These are phyloP conservation scores for Pyricularia pennisetigena DNA, from an alignment of 2,329 filamentous ascomycete genomes.

Conservation along the genomic window DNA sequence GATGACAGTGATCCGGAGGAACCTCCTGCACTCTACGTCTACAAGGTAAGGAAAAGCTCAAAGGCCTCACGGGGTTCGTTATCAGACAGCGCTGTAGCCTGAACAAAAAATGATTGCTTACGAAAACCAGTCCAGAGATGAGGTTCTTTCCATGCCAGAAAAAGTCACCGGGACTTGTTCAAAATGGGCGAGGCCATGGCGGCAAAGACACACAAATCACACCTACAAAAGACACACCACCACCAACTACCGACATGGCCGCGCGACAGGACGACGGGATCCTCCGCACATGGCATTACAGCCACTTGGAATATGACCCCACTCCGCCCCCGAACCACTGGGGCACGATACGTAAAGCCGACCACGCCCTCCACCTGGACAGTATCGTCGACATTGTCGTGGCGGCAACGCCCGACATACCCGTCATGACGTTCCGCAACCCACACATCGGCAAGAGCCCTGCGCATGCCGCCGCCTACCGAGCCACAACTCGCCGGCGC, in stretches of 20 bases:
- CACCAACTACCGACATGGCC: not conserved
- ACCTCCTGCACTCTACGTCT: not conserved
- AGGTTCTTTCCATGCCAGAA: not conserved
- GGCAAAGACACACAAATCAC: not conserved
- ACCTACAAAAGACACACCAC: not conserved
- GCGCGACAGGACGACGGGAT: not conserved
- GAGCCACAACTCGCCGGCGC: not conserved
- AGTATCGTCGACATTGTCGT: not conserved
- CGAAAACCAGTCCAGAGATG: not conserved
- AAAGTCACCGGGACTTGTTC: not conserved
- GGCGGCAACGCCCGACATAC: not conserved
- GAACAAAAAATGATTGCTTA: not conserved
- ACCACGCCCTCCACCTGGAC: not conserved
- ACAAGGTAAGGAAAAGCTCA: not conserved
- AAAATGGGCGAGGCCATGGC: not conserved
- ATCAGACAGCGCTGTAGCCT: not conserved
- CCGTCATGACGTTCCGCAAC: not conserved
- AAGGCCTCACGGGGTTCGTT: not conserved
- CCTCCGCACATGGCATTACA: not conserved
- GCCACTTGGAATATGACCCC: not conserved
- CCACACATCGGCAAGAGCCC: not conserved
- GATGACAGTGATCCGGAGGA: not conserved
- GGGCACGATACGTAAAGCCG: not conserved
- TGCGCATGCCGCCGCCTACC: not conserved
- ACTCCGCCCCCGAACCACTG: not conserved